Evolutionary conservation across 2,329 filamentous ascomycete species (phyloP), one percentile per base, ranked within the genome.

Genomic region (Gremmenia infestans): DNA sequence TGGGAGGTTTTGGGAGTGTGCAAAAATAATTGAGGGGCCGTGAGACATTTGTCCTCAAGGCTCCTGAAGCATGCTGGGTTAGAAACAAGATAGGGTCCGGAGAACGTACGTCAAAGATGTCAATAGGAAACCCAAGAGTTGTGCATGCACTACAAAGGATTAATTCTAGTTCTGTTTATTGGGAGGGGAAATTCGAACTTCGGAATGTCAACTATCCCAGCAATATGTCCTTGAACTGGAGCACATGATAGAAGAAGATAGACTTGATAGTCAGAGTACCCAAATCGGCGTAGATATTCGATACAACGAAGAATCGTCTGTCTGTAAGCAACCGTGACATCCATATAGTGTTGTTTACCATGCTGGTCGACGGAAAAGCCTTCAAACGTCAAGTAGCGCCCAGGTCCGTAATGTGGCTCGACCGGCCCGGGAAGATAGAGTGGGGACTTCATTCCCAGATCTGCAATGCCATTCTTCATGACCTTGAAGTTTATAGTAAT

Each of bases 401-500:
- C 88, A 0, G 91, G 89, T 0, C 89, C 88, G 65, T 94, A 96
- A 62, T 92, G 87, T 28, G 91, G 90, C 74, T 95, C 89, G 0
- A 96, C 91, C 0, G 91, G 90, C 0, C 91, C 91, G 0, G 91
- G 90, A 36, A 90, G 80, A 74, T 92, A 96, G 52, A 96, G 88
- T 0, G 91, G 91, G 6, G 82, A 87, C 71, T 91, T 92, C 74
- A 95, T 85, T 0, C 80, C 86, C 52, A 96, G 73, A 36, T 90
- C 81, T 46, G 78, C 78, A 68, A 95, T 80, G 19, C 91, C 92
- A 61, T 83, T 80, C 71, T 94, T 95, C 77, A 96, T 85, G 15
- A 96, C 88, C 50, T 82, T 85, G 76, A 96, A 92, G 67, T 94
- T 96, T 72, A 96, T 82, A 2, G 91, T 96, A 64, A 96, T 96